phyloP scores from a whole-genome alignment of 1,284 basidiomycete species.

The Cutaneotrichosporon curvatum region DNA sequence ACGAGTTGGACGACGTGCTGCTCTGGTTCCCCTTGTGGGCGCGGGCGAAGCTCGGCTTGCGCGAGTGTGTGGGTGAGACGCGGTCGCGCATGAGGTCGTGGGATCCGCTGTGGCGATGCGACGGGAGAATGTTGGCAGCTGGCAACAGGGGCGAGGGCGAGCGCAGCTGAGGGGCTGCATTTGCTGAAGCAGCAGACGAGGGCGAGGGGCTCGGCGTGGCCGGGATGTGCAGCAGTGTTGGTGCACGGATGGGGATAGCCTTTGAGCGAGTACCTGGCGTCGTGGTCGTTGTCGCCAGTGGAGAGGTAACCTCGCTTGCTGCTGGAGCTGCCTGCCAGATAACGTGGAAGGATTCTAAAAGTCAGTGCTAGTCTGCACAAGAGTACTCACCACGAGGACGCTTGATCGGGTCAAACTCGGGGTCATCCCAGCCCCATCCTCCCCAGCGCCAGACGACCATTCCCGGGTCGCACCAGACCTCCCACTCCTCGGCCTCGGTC shows the following conservation, averaged over 20 bases:
- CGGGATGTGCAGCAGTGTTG: conserved; percentile 36
- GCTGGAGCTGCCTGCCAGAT: conserved; percentile 37
- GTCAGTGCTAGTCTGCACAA: background rate
- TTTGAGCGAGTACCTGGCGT: conserved; percentile 17
- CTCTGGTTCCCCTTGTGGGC: conserved; percentile 14
- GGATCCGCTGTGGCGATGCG: background rate
- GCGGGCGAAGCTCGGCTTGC: conserved; percentile 3
- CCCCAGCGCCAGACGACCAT: conserved; percentile 44
- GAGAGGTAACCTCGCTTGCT: conserved; percentile 3
- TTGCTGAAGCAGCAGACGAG: background rate
- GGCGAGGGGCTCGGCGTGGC: conserved; percentile 28
- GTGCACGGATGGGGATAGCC: conserved; percentile 43
- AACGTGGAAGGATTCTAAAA: conserved; percentile 29
- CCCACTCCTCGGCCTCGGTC: conserved; percentile 36
- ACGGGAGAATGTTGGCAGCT: conserved; percentile 15
- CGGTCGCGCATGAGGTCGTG: background rate
- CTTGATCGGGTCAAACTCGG: conserved; percentile 39
- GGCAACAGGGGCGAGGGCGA: conserved; percentile 25
- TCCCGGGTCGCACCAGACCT: conserved; percentile 46
- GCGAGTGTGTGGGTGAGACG: conserved; percentile 1
- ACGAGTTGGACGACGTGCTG: conserved; percentile 27
- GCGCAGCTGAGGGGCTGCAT: background rate
- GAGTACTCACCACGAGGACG: conserved; percentile 29
- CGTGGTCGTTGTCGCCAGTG: conserved; percentile 25
- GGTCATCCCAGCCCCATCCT: conserved; percentile 43